Percentiles rank a stretch among this genome's conserved stretches.
These are phyloP conservation scores for Dendrobium officinale DNA, from an alignment of 106 monocot species.

Conservation along the genomic window DNA sequence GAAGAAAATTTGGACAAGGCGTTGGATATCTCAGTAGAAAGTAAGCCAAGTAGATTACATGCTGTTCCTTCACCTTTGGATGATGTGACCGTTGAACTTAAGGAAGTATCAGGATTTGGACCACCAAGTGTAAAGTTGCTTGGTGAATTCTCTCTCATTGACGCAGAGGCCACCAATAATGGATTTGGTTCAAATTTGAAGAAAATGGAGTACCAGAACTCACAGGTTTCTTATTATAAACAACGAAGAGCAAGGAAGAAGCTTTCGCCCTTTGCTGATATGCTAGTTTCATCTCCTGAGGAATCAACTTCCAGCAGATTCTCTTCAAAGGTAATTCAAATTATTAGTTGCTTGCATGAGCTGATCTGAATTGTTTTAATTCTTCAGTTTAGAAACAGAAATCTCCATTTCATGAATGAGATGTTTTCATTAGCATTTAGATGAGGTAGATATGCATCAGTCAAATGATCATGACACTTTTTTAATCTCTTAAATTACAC, in stretches of 20 bases:
- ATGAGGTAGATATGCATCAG: not conserved
- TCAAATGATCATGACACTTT: not conserved
- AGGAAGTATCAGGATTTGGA: not conserved
- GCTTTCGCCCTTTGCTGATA: not conserved
- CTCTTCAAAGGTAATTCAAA: not conserved
- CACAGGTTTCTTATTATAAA: not conserved
- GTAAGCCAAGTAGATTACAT: not conserved
- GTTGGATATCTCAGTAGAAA: not conserved
- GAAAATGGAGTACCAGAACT: not conserved
- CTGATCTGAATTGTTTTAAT: not conserved
- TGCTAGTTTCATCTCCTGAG: not conserved
- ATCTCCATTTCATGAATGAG: not conserved
- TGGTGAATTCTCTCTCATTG: slow-evolving; percentile 16
- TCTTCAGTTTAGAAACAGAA: not conserved
- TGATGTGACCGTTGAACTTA: not conserved
- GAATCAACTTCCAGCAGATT: slow-evolving; percentile 1
- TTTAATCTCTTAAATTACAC: not conserved
- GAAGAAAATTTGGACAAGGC: not conserved
- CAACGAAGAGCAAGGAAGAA: not conserved
- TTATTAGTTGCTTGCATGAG: not conserved
- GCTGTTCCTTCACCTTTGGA: not conserved
- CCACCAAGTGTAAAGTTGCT: slow-evolving; percentile 28
- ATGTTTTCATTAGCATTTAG: not conserved
- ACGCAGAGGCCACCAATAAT: not conserved
- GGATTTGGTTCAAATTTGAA: not conserved